Evolutionary conservation across 441 rosid species (phyloP).

Genomic region (Populus hybrid): DNA sequence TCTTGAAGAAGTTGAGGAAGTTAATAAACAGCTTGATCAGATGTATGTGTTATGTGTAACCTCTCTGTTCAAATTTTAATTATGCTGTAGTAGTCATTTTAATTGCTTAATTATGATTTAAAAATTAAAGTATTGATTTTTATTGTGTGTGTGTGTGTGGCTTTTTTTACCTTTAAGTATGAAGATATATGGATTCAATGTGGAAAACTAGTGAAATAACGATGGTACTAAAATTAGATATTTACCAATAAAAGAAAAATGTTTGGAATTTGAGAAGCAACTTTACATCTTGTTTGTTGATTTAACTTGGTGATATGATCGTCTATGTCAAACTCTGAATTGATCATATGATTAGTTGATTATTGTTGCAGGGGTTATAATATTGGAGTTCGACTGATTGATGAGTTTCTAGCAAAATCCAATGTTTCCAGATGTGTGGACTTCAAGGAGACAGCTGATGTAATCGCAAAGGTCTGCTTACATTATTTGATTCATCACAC

Average conservation of each 20-base stretch:
- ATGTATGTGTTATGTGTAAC: slow-evolving; percentile 41
- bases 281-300: too few relatives aligned
- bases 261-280: too few relatives aligned
- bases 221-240: not conserved
- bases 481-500: not conserved
- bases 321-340: not conserved
- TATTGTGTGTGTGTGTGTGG: not conserved
- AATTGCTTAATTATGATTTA: not conserved
- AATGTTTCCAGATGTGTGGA: slow-evolving; percentile 84
- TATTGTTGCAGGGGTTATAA: slow-evolving; percentile 78
- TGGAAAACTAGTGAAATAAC: not conserved
- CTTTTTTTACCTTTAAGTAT: not conserved
- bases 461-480: slow-evolving; percentile 73
- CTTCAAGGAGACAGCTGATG: slow-evolving; percentile 89
- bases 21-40: slow-evolving; percentile 96
- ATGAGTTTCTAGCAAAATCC: slow-evolving; percentile 89
- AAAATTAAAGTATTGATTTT: not conserved
- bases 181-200: not conserved
- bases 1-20: slow-evolving; percentile 93
- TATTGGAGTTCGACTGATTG: slow-evolving; percentile 83
- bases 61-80: not conserved
- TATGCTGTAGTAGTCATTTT: not conserved
- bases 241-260: too few relatives aligned
- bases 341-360: slow-evolving; percentile 3
- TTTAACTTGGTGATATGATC: not conserved